Evolutionary conservation across 2,329 filamentous ascomycete genomes (phyloP), one percentile per base, ranked within the genome.

Genomic region (Arthrinium phaeospermum): DNA sequence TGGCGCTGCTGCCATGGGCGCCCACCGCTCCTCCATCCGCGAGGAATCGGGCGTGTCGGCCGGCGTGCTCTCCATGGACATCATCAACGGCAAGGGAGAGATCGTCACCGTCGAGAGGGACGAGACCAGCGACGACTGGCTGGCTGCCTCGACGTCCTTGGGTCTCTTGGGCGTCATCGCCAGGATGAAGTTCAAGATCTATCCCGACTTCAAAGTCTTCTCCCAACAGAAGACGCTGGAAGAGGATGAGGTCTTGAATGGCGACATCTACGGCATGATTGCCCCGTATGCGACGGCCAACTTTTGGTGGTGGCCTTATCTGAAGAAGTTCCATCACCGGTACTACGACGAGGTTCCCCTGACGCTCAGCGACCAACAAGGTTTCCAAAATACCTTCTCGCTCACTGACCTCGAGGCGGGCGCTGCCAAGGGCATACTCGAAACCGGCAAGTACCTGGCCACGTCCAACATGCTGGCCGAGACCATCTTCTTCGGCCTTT

Each of bases 271-370:
- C 64, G 83, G 80, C 61, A 77, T 88, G 79, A 87, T 88, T 68
- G 80, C 83, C 4, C 86, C 86, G 0, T 87, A 87, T 72, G 81
- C 85, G 3, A 88, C 86, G 0, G 86, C 86, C 4, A 88, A 88
- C 73, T 81, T 87, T 61, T 88, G 86, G 85, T 88, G 86, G 85
- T 88, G 86, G 86, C 86, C 86, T 1, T 86, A 85, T 76, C 82
- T 85, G 73, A 80, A 78, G 73, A 87, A 87, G 76, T 88, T 88
- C 77, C 86, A 87, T 78, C 85, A 84, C 78, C 82, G 86, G n/a
- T 87, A 86, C 78, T 88, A 88, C 76, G 85, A 87, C 75, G 77
- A 82, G n/a, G 80, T 87, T 4, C 79, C 82, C 0, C 74, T 77
- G n/a, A 80, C 81, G 53, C 78, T 79, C 14, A 84, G 81, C 69